Percentiles rank a stretch among this genome's conserved stretches.
These are phyloP conservation scores for Suillus sp. DNA, from an alignment of 768 basidiomycete species.

Conservation along the genomic window DNA sequence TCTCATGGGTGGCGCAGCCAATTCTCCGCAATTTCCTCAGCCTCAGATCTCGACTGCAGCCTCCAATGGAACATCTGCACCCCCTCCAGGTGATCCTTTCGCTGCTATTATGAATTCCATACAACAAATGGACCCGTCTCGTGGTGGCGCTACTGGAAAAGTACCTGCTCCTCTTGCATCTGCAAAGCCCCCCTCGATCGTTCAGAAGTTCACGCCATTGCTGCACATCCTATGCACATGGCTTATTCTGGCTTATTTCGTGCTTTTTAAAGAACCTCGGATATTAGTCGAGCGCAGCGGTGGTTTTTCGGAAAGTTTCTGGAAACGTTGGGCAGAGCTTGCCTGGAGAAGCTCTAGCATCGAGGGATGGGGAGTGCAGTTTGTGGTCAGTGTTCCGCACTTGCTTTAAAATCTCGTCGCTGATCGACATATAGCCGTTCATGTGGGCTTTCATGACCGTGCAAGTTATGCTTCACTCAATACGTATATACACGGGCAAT, in stretches of 20 bases:
- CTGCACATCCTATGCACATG: conserved; percentile 68
- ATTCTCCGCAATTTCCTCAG: conserved; percentile 30
- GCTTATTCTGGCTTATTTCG: conserved; percentile 66
- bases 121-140: conserved; percentile 27
- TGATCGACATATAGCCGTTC: conserved; percentile 56
- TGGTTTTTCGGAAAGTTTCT: conserved; percentile 40
- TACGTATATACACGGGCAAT: conserved; percentile 68
- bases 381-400: conserved; percentile 51
- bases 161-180: conserved; percentile 23
- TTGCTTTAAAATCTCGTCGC: conserved; percentile 3
- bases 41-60: conserved; percentile 7
- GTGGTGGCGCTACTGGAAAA: conserved; percentile 30
- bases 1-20: conserved; percentile 46
- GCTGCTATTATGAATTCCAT: conserved; percentile 43
- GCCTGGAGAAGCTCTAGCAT: conserved; percentile 38
- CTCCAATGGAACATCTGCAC: conserved; percentile 22
- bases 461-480: conserved; percentile 69
- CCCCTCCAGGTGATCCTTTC: conserved; percentile 45
- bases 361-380: conserved; percentile 51
- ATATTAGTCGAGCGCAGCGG: conserved; percentile 42
- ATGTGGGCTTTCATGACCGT: conserved; percentile 82
- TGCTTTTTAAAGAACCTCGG: conserved; percentile 64
- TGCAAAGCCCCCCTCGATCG: conserved; percentile 41
- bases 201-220: conserved; percentile 66
- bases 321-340: conserved; percentile 68